These are phyloP conservation scores for Aeschynomene evenia DNA, from an alignment of 306 rosid genomes.

Conservation along the genomic window DNA sequence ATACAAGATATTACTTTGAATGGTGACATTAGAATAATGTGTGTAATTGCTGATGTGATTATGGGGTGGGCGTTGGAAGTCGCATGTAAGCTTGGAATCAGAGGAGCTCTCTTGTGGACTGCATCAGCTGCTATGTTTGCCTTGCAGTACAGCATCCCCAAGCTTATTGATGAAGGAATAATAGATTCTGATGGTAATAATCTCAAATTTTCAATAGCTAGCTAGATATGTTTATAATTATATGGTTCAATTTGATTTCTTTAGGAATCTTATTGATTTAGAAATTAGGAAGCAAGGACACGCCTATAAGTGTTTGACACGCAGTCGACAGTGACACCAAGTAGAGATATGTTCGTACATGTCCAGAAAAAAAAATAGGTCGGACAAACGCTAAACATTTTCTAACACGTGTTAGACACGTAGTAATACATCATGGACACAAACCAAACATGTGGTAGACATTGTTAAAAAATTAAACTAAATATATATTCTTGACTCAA, in stretches of 20 bases:
- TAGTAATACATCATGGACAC: too few species aligned
- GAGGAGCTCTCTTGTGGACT: neutral
- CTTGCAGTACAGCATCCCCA: conserved; percentile 13
- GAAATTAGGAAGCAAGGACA: too few species aligned
- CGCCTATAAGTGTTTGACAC: too few species aligned
- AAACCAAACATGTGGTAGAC: too few species aligned
- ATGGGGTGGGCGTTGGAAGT: conserved; percentile 10
- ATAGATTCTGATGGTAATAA: conserved; percentile 29
- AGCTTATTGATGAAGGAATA: conserved; percentile 32
- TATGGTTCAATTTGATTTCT: neutral
- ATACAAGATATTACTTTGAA: neutral
- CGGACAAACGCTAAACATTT: too few species aligned
- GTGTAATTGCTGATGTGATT: neutral
- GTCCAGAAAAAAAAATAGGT: too few species aligned
- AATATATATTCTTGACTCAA: too few species aligned
- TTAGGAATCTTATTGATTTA: neutral
- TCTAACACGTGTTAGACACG: too few species aligned
- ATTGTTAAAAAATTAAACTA: too few species aligned
- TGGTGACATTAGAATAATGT: neutral
- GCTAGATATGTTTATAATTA: neutral
- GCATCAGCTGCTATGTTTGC: conserved; percentile 1
- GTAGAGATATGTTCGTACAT: too few species aligned
- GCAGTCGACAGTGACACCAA: too few species aligned
- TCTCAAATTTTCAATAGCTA: neutral
- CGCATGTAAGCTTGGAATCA: neutral